These are phyloP conservation scores for Rosa persica DNA, from an alignment of 306 rosid genomes.

Conservation along the genomic window DNA sequence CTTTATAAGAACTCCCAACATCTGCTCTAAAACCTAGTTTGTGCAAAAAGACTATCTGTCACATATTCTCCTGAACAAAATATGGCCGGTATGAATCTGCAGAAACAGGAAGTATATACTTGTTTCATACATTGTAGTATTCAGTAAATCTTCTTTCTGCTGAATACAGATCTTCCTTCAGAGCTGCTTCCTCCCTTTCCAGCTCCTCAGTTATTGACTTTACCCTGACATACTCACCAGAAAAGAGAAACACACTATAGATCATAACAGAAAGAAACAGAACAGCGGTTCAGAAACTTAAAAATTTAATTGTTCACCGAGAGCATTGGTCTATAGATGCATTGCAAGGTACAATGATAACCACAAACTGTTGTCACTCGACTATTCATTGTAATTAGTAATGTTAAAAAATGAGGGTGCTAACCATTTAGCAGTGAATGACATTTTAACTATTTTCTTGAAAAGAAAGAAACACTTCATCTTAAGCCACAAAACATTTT, in stretches of 20 bases:
- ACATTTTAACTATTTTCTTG: background rate
- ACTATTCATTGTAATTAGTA: background rate
- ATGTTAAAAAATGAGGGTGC: background rate
- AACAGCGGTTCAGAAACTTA: background rate
- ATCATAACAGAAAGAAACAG: background rate
- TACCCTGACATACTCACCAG: slow-evolving; percentile 51
- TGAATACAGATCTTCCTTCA: slow-evolving; percentile 78
- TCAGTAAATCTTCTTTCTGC: slow-evolving; percentile 92
- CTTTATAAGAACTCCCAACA: slow-evolving; percentile 81
- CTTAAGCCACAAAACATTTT: background rate
- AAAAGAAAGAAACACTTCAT: background rate
- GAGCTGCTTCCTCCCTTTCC: slow-evolving; percentile 84
- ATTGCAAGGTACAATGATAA: background rate
- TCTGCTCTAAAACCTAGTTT: slow-evolving; percentile 87
- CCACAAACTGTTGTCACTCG: background rate
- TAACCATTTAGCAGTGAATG: background rate
- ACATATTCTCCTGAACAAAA: slow-evolving; percentile 7
- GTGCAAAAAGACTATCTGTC: slow-evolving; percentile 23
- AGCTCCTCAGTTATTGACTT: slow-evolving; percentile 82
- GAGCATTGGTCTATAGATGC: background rate
- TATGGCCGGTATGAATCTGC: background rate
- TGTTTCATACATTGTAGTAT: slow-evolving; percentile 62
- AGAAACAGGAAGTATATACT: background rate
- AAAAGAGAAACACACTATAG: slow-evolving; percentile 6
- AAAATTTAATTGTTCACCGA: background rate